Evolutionary conservation across 306 rosid genomes (phyloP).

Genomic region (Lathyrus oleraceus): DNA sequence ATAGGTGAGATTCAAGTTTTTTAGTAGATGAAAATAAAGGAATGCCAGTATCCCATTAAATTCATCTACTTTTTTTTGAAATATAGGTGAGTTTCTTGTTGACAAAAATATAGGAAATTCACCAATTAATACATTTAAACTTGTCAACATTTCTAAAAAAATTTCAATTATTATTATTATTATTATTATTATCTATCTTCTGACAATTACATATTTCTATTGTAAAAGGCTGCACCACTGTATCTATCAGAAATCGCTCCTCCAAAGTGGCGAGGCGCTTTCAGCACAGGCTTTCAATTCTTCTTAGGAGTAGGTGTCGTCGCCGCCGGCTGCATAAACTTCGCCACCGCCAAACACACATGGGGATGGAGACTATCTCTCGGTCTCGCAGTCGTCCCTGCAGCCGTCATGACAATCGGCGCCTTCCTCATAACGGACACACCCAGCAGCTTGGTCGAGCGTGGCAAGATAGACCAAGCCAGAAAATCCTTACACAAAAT

Average conservation of each 20-base stretch:
- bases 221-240: constrained; percentile 63
- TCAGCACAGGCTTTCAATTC: constrained; percentile 69
- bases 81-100: too few relatives aligned
- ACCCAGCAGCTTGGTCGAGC: constrained; percentile 59
- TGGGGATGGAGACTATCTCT: constrained; percentile 80
- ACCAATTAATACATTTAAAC: too few relatives aligned
- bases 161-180: too few relatives aligned
- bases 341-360: constrained; percentile 47
- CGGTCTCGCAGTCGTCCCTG: constrained; percentile 63
- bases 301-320: constrained; percentile 62
- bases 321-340: constrained; percentile 57
- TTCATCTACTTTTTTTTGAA: too few relatives aligned
- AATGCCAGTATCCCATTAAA: too few relatives aligned
- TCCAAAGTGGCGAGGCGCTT: constrained; percentile 73
- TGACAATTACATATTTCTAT: background rate
- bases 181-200: too few relatives aligned
- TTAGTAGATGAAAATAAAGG: too few relatives aligned
- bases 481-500: constrained; percentile 44
- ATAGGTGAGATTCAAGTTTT: too few relatives aligned
- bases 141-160: too few relatives aligned
- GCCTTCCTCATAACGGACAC: constrained; percentile 60
- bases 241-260: constrained; percentile 83
- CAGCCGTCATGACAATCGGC: constrained; percentile 49
- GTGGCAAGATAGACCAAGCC: constrained; percentile 55
- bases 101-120: too few relatives aligned